phyloP scores from a whole-genome alignment of 345 rosid genomes.

The Bretschneidera sinensis region DNA sequence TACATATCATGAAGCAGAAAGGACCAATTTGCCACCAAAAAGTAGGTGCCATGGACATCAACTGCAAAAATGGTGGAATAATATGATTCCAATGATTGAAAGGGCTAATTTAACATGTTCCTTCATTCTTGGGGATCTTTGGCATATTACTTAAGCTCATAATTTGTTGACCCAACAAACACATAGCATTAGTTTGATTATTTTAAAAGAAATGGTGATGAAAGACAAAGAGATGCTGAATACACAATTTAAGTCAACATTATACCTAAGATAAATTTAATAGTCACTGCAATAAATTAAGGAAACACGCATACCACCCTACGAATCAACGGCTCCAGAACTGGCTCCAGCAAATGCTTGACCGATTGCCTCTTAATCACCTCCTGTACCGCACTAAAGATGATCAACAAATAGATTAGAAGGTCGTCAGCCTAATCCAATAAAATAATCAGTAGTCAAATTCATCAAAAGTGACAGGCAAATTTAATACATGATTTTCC shows the following conservation, averaged over 20 bases:
- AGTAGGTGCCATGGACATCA: background rate
- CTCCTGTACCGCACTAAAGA: slow-evolving; percentile 85
- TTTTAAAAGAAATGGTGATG: background rate
- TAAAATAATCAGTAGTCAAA: background rate
- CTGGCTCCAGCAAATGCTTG: slow-evolving; percentile 72
- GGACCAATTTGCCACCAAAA: background rate
- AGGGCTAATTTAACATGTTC: background rate
- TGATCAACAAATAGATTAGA: slow-evolving; percentile 22
- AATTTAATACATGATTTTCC: background rate
- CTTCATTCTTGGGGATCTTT: background rate
- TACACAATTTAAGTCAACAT: background rate
- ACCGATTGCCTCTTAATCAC: slow-evolving; percentile 72
- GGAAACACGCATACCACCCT: slow-evolving; percentile 66
- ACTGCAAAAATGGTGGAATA: no score
- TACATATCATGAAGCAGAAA: background rate
- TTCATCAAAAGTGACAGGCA: background rate
- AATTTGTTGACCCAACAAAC: background rate
- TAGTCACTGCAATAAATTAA: background rate
- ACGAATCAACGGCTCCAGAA: slow-evolving; percentile 91
- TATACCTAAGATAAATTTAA: background rate
- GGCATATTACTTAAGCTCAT: background rate
- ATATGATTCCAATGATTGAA: background rate
- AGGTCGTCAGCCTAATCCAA: background rate
- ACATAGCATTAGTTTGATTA: background rate
- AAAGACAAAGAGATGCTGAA: background rate